Evolutionary conservation across 805 yeast genomes (phyloP).

Genomic region (Saccharomycopsis schoenii): DNA sequence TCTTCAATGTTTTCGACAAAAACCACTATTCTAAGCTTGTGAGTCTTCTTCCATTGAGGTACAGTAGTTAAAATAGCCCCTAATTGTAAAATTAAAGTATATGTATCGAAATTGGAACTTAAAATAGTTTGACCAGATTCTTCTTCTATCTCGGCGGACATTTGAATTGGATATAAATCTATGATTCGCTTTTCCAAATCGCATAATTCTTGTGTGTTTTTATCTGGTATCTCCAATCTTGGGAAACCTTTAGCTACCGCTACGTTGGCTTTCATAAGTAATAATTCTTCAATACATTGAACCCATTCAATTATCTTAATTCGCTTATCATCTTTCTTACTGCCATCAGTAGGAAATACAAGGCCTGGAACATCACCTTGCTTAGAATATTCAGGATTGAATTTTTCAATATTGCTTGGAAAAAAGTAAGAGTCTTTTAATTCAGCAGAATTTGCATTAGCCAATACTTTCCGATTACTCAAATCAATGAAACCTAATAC

Average conservation of each 20-base stretch:
- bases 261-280: constrained; percentile 80
- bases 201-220: constrained; percentile 21
- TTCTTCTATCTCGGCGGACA: constrained; percentile 74
- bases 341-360: constrained; percentile 69
- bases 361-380: constrained; percentile 12
- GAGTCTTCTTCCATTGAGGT: constrained; percentile 81
- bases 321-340: constrained; percentile 48
- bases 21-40: constrained; percentile 68
- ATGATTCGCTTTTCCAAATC: constrained; percentile 42
- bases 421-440: background rate
- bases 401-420: constrained; percentile 12
- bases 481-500: constrained; percentile 84
- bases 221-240: constrained; percentile 51
- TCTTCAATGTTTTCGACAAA: constrained; percentile 77
- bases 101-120: constrained; percentile 92
- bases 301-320: constrained; percentile 81
- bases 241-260: constrained; percentile 90
- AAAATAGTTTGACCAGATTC: constrained; percentile 57
- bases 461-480: constrained; percentile 17
- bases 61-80: constrained; percentile 92
- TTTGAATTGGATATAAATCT: constrained; percentile 93
- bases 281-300: constrained; percentile 79
- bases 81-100: constrained; percentile 82
- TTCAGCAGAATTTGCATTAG: background rate
- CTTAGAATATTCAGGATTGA: constrained; percentile 10